Evolutionary conservation across 208 protist genomes (phyloP), one percentile per base, ranked within the genome.

Genomic region (Trypanosoma mega): DNA sequence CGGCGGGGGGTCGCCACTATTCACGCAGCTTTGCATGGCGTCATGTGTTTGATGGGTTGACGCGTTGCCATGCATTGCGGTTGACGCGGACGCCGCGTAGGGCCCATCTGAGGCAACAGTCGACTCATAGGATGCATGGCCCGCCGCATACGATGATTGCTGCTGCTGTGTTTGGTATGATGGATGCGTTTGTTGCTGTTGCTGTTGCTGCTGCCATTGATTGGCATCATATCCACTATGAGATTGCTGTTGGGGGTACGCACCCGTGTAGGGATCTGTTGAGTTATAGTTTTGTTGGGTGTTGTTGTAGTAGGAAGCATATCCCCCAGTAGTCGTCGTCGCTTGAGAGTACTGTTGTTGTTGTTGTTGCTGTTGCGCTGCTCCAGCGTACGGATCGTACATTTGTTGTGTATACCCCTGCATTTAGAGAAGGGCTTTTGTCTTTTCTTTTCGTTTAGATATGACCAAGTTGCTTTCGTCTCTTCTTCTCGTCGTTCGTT

Each of bases 361-460:
- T 36, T 57, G 52, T 31, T 58, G 60, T 45, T 72, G 66, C 36
- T 63, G 65, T 50, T 62, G 57, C 47, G 58, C 55, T 43, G 20
- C 43, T 57, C 49, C 34, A 21, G 31, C 20, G 14, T 4, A 20
- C 31, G 23, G 33, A 46, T 51, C 43, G 54, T 62, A 57, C 39
- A 24, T 4, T 48, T 56, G 50, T 1, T 3, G 14, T 34, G 27
- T 20, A 33, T 65, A 34, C 11, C 27, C 41, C 27, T 68, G 27
- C 24, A 52, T 26, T n/a, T n/a, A 20, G 20, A 58, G 20, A 41
- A n/a, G 16, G 6, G 16, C 9, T 37, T 24, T 41, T 57, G 12
- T 9, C 24, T 57, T 57, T 44, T 44, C 3, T 44, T 57, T 11
- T 34, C 27, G 36, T 33, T 41, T 26, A n/a, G n/a, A n/a, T n/a